These are phyloP conservation scores for Apiotrichum mycotoxinovorans DNA, from an alignment of 1,284 basidiomycete genomes.

Conservation along the genomic window DNA sequence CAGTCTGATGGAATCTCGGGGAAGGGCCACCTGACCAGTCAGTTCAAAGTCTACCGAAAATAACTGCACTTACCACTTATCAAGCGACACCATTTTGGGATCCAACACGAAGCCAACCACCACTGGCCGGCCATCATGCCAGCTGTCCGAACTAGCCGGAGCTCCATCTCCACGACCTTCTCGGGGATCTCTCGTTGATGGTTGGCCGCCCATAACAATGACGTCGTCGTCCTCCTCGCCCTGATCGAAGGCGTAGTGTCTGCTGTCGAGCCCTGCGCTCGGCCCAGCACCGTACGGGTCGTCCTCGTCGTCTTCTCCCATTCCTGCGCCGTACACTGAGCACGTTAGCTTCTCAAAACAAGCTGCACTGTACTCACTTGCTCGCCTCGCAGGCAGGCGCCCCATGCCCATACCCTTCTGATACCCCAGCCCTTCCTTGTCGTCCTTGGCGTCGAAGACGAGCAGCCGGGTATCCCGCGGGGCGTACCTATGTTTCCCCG, in stretches of 20 bases:
- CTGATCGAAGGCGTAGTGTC: conserved; percentile 66
- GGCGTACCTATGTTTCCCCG: conserved; percentile 78
- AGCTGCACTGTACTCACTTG: conserved; percentile 21
- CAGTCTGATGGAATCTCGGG: conserved; percentile 77
- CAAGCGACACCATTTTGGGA: conserved; percentile 64
- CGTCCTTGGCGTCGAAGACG: conserved; percentile 64
- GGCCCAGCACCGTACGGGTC: conserved; percentile 67
- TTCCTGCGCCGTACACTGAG: conserved; percentile 46
- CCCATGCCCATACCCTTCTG: conserved; percentile 62
- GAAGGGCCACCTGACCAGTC: conserved; percentile 64
- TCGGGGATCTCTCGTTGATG: neutral
- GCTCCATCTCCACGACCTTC: neutral
- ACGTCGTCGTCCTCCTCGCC: conserved; percentile 61
- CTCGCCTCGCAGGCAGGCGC: conserved; percentile 22
- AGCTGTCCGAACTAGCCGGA: conserved; percentile 44
- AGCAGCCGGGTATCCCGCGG: conserved; percentile 71
- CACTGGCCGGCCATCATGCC: conserved; percentile 70
- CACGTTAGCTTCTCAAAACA: neutral
- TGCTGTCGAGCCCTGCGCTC: neutral
- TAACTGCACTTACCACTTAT: conserved; percentile 62
- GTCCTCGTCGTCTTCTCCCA: conserved; percentile 82
- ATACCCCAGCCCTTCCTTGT: conserved; percentile 76
- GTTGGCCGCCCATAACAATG: conserved; percentile 34
- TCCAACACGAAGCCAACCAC: conserved; percentile 71
- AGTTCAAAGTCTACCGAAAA: neutral